Conservation (phyloP, 495 filamentous ascomycete species). For the Apiosordaria backusii region DNA sequence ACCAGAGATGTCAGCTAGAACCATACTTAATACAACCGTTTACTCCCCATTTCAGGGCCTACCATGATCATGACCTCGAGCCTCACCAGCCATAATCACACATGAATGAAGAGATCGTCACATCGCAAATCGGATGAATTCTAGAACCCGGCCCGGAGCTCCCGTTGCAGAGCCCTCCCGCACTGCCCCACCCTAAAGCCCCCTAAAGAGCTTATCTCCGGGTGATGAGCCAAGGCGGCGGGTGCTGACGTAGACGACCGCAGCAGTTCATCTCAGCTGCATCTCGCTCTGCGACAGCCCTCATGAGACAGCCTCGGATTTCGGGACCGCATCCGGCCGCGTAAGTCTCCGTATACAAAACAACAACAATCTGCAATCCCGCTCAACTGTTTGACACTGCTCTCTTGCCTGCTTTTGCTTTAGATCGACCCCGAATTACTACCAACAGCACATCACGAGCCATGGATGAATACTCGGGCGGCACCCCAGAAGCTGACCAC, state of each 20-base stretch:
- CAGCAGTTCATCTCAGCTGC: constrained; percentile 1
- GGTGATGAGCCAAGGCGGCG: not conserved
- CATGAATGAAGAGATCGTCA: not conserved
- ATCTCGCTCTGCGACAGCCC: not conserved
- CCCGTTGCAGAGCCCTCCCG: not conserved
- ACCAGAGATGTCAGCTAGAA: not conserved
- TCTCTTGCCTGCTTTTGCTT: not conserved
- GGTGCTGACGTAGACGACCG: not conserved
- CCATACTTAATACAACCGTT: not conserved
- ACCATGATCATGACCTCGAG: not conserved
- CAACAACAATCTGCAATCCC: not conserved
- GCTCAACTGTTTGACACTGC: not conserved
- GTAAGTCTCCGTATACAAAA: not conserved
- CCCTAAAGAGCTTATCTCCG: not conserved
- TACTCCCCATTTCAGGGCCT: not conserved
- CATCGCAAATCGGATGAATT: not conserved
- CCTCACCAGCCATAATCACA: not conserved
- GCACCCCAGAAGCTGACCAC: constrained; percentile 54
- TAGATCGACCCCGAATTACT: not conserved
- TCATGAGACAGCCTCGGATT: not conserved
- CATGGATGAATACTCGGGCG: constrained; percentile 41
- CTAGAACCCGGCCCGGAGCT: not conserved
- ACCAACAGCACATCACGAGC: not conserved
- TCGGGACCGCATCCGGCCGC: not conserved
- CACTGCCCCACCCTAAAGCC: not conserved